A percentile compares a stretch with the other conserved stretches of the same genome.
These are phyloP conservation scores for Amanita brunnescens DNA, from an alignment of 768 basidiomycete species.

Conservation along the genomic window DNA sequence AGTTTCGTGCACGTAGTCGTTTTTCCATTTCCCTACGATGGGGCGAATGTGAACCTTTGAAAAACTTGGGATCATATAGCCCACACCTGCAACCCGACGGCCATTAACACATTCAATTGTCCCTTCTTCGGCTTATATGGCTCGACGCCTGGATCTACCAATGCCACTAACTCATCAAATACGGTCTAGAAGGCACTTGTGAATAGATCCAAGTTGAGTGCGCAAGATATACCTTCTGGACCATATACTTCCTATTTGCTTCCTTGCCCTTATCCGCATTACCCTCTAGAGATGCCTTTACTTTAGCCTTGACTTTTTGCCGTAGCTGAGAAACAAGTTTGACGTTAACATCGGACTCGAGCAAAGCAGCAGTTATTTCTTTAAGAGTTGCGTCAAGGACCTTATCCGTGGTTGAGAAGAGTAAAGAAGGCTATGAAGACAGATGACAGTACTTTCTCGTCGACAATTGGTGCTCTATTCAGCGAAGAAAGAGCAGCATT, in stretches of 20 bases:
- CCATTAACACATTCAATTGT: constrained; percentile 92
- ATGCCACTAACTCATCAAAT: constrained; percentile 89
- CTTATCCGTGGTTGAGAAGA: constrained; percentile 29
- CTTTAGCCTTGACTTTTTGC: constrained; percentile 85
- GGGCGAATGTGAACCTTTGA: neutral
- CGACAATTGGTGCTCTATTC: constrained; percentile 76
- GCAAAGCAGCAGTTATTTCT: constrained; percentile 87
- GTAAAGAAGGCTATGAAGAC: neutral
- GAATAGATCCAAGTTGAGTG: neutral
- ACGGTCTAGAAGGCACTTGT: constrained; percentile 53
- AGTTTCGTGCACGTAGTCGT: constrained; percentile 99
- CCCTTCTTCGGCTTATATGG: constrained; percentile 97
- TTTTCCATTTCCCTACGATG: constrained; percentile 84
- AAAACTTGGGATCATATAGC: neutral
- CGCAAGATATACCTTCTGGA: constrained; percentile 60
- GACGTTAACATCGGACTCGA: constrained; percentile 98
- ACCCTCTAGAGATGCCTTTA: constrained; percentile 70
- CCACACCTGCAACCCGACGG: constrained; percentile 86
- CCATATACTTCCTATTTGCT: constrained; percentile 71
- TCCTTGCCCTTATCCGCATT: constrained; percentile 69
- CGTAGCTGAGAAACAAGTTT: constrained; percentile 85
- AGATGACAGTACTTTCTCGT: constrained; percentile 68
- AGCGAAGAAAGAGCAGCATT: constrained; percentile 90
- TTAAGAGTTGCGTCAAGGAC: constrained; percentile 91
- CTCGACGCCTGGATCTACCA: constrained; percentile 94